A percentile compares a stretch with the other conserved stretches of the same genome.
Evolutionary conservation across 805 yeast species (phyloP).

Genomic region (Metschnikowia peoriensis): DNA sequence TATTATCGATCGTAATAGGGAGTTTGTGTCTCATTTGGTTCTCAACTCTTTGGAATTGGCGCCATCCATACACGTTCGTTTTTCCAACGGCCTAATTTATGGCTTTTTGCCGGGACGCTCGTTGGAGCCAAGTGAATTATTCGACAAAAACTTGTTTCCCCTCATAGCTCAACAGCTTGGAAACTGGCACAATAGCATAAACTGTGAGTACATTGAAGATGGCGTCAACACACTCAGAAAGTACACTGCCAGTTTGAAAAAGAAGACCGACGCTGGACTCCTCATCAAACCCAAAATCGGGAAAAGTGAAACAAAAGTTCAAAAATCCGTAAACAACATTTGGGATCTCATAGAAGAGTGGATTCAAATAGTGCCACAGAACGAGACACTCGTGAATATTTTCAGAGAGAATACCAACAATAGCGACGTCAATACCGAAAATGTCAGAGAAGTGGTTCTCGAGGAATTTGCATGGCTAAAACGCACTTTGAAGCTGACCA

Average conservation of each 20-base stretch:
- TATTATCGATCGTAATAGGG: conserved; percentile 72
- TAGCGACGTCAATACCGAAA: conserved; percentile 21
- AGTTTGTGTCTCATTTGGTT: conserved; percentile 66
- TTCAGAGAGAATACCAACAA: conserved; percentile 33
- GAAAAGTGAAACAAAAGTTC: conserved; percentile 6
- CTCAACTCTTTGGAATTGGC: conserved; percentile 61
- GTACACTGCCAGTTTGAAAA: conserved; percentile 22
- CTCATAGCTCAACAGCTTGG: conserved; percentile 66
- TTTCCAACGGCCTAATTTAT: conserved; percentile 70
- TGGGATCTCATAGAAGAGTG: conserved; percentile 64
- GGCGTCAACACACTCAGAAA: conserved; percentile 41
- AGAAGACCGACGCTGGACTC: conserved; percentile 3
- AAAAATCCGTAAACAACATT: conserved; percentile 38
- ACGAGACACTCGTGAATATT: conserved; percentile 35
- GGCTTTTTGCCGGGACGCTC: conserved; percentile 68
- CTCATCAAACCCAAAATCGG: neutral
- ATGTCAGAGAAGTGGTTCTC: conserved; percentile 38
- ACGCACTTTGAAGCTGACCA: conserved; percentile 29
- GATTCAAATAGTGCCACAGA: conserved; percentile 60
- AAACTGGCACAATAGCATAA: conserved; percentile 61
- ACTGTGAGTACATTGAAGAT: conserved; percentile 45
- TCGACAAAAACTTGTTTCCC: conserved; percentile 46
- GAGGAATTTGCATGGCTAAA: conserved; percentile 58
- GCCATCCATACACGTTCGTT: conserved; percentile 64
- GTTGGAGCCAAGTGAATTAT: conserved; percentile 52